These are phyloP conservation scores for Rutstroemia sp. DNA, from an alignment of 2,329 filamentous ascomycete species.

Conservation along the genomic window DNA sequence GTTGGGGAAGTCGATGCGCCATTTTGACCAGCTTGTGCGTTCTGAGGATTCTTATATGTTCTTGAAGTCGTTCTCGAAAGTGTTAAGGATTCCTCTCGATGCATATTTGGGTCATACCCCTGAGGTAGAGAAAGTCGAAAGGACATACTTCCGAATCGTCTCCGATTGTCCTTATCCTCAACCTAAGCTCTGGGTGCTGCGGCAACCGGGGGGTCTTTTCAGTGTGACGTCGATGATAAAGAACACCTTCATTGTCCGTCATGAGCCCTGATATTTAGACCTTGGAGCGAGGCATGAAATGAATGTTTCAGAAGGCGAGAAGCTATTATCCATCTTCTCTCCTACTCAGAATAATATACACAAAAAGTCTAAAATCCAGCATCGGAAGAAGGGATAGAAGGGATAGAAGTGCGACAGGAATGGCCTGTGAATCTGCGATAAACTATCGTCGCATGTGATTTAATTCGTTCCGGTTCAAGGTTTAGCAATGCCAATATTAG, in stretches of 20 bases:
- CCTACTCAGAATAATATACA: neutral
- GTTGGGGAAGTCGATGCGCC: neutral
- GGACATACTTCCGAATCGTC: conserved; percentile 17
- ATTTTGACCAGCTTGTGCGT: conserved; percentile 10
- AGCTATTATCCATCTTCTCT: neutral
- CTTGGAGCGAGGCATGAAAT: neutral
- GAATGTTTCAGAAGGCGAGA: conserved; percentile 1
- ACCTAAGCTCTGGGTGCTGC: neutral
- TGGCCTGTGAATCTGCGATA: too few species aligned
- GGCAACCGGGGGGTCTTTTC: neutral
- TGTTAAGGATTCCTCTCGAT: conserved; percentile 24
- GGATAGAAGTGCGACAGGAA: too few species aligned
- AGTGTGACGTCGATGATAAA: conserved; percentile 8
- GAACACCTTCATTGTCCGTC: conserved; percentile 2
- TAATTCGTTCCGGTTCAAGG: too few species aligned
- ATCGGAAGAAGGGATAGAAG: neutral
- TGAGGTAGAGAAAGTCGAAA: conserved; percentile 16
- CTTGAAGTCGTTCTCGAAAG: conserved; percentile 20
- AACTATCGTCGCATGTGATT: too few species aligned
- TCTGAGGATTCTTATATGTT: conserved; percentile 18
- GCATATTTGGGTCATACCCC: conserved; percentile 27
- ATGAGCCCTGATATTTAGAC: neutral
- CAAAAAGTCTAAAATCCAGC: neutral
- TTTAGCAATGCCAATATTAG: too few species aligned
- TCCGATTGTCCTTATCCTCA: neutral